phyloP scores from a whole-genome alignment of 208 protist species.

The Tetramitus jugosus region DNA sequence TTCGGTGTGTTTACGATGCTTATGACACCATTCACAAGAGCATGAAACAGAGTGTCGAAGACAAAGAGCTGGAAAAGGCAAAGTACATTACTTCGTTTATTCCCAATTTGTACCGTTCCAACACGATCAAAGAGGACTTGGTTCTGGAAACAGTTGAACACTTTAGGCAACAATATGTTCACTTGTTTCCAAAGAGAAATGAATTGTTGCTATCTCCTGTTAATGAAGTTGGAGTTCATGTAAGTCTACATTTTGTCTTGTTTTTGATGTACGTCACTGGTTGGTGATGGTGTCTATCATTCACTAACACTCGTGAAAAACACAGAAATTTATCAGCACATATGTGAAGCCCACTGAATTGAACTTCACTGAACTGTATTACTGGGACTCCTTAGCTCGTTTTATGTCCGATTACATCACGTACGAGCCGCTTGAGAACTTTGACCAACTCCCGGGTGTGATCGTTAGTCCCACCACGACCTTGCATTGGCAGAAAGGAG shows the following conservation, averaged over 20 bases:
- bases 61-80: too few relatives aligned
- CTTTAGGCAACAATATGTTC: constrained; percentile 58
- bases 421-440: constrained; percentile 63
- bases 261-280: neutral
- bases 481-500: constrained; percentile 68
- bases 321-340: constrained; percentile 82
- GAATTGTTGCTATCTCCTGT: constrained; percentile 57
- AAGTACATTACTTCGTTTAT: too few relatives aligned
- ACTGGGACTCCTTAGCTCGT: constrained; percentile 46
- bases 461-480: constrained; percentile 70
- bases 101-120: constrained; percentile 55
- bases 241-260: neutral
- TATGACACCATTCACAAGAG: too few relatives aligned
- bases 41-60: too few relatives aligned
- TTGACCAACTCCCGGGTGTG: constrained; percentile 51
- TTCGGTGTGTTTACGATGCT: too few relatives aligned
- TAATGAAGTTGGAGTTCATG: constrained; percentile 58
- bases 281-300: neutral
- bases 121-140: constrained; percentile 54
- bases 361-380: constrained; percentile 61
- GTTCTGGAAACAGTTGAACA: constrained; percentile 48
- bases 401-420: constrained; percentile 70
- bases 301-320: too few relatives aligned
- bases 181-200: constrained; percentile 60
- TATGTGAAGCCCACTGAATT: constrained; percentile 70